Base-by-base conservation (phyloP, 2,329 filamentous ascomycete genomes). In the Lachnellula occidentalis region DNA sequence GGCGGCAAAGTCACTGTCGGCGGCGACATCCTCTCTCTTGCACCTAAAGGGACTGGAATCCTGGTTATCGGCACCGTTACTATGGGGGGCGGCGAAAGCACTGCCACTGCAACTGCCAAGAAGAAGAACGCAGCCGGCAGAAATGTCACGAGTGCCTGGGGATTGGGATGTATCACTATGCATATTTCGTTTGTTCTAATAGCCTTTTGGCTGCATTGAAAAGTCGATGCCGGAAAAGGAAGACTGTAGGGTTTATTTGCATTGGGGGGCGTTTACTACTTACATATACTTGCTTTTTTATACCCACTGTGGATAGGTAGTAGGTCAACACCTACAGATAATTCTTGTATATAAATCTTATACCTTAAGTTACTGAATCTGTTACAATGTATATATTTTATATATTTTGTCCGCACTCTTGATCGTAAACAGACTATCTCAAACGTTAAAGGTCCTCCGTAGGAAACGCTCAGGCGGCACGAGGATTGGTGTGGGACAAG, bases 1-100 rank as follows among this genome's bases (percentile, higher is more conserved):
- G 64, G 65, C 5, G 65, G 64, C 4, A 48, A 43, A 4, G 53
- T 67, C 9, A 67, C 66, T 0, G 59, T 67, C 11, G 66, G 66
- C 4, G 61, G 61, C 3, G 64, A 67, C 19, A 60, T 67, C 1
- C 51, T 67, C 15, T 60, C 55, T 51, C 51, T 67, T n/a, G 59
- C 61, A 8, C 55, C 61, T 4, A 50, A 53, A 6, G 63, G 64
- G 4, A 63, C 56, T 1, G 57, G 56, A 1, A 53, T 66, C 4
- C 53, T 61, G 15, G 59, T 66, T 17, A 56, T 66, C 12, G 61
- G 63, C 2, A 67, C 64, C 2, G 60, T 64, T 9, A 65, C 61
- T 1, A 53, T 65, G 19, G 63, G 54, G 3, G 61, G 55, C 5
- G 58, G 48, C 4, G 52, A 49, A 4, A 34, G 41, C 2, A 62